Evolutionary conservation across 2,329 filamentous ascomycete species (phyloP), one percentile per base, ranked within the genome.

Genomic region (Arthrobotrys sphaeroides): DNA sequence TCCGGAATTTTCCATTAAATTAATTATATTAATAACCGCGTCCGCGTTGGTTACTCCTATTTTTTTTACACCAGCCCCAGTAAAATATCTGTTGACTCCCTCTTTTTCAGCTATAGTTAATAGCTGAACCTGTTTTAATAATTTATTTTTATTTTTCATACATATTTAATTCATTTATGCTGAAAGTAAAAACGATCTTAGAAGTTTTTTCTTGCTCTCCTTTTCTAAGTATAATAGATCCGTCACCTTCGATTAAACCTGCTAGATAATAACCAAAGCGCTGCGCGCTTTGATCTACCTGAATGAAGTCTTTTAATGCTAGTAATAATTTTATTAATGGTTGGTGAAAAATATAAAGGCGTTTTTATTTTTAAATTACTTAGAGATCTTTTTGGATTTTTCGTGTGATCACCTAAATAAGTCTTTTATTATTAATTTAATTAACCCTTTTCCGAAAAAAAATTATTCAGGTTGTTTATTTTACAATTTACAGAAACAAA

Each of bases 361-460:
- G n/a, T n/a, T n/a, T n/a, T n/a, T n/a, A n/a, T n/a, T n/a, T n/a
- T n/a, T n/a, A n/a, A n/a, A n/a, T n/a, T n/a, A n/a, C n/a, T n/a
- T n/a, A n/a, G n/a, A n/a, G n/a, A n/a, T n/a, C n/a, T n/a, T n/a
- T n/a, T n/a, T n/a, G n/a, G n/a, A n/a, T n/a, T n/a, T n/a, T n/a
- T n/a, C n/a, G 78, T 80, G 65, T 80, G 78, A 66, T 80, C 80
- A 60, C 79, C 79, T 79, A 80, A 77, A 76, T 79, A 79, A 47
- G 78, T 80, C 28, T 5, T 31, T 31, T 31, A 5, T 31, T 31
- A 5, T 5, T 9, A 5, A 31, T 5, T 31, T 5, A 31, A 5
- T 31, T 31, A 31, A 31, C 28, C 9, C n/a, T n/a, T n/a, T n/a
- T n/a, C n/a, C n/a, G n/a, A n/a, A n/a, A n/a, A n/a, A n/a, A n/a